Base-by-base conservation (phyloP, 768 basidiomycete genomes). In the Russula olivacea region DNA sequence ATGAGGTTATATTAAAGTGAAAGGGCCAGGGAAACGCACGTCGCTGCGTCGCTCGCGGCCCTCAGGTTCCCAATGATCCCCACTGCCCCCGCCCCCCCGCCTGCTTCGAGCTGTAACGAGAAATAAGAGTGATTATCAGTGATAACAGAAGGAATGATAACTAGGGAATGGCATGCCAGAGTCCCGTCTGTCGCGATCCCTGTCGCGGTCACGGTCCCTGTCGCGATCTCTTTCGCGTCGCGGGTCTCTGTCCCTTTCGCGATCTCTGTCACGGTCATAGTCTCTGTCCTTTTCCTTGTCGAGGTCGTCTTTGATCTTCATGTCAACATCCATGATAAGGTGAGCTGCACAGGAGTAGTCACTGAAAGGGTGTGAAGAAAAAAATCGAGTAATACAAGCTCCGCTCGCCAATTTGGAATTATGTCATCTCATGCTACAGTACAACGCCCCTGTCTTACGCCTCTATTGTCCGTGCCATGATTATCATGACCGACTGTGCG, bases 51-150 rank as follows among this genome's bases (percentile, higher is more conserved):
- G 85, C 72, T 85, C 80, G 36, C 63, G 63, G 19, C 87, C 80
- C n/a, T 83, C 89, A 0, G 90, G 89, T 68, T 92, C 91, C 89
- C 89, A 92, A 68, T 92, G 89, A 74, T 93, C 90, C 43, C 81
- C 80, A 55, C 75, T 74, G 17, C 71, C 70, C 55, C 75, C 74
- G 41, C n/a, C n/a, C n/a, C n/a, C n/a, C n/a, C 77, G 75, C 50
- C 78, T 72, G 43, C 77, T 79, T 73, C 72, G 81, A 76, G 69
- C 81, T 80, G 74, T 45, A 21, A 55, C 15, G 4, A 57, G 61
- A 72, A 74, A 73, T 73, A 66, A 55, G 45, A 30, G 58, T 30
- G 19, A 43, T 51, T 61, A 54, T n/a, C n/a, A n/a, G n/a, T n/a
- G n/a, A n/a, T 17, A 25, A 51, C 43, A 25, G 64, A 36, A 10